Base-by-base conservation (phyloP, 192 early-diverging fungal species). In the Entomortierella parvispora region DNA sequence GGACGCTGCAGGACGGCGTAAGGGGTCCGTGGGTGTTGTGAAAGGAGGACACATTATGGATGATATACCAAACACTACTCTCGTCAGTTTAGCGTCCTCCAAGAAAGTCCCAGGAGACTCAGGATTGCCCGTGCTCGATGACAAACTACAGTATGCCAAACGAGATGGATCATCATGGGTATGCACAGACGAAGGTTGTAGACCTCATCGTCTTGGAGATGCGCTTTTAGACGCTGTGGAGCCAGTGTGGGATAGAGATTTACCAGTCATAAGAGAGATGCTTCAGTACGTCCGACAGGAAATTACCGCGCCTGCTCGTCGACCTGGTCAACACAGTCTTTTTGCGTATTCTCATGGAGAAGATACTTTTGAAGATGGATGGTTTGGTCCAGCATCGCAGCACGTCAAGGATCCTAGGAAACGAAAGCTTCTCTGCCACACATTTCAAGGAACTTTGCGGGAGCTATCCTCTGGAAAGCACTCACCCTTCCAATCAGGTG, bases 181-280 rank as follows among this genome's bases (percentile, higher is more conserved):
- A 3, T 77, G 74, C 43, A 77, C 74, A 5, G 74, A 68, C n/a
- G 74, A 64, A 22, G 61, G 74, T 17, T 77, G 74, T 18, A 55
- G 74, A 17, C 65, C 53, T 22, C 74, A 77, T 45, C 74, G 45
- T 15, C 60, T 77, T 8, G 74, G 74, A 14, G 74, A 77, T 26
- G 52, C 65, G 10, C 25, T 77, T 11, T 26, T 77, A 37, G 62
- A 68, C 51, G 74, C 74, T 0, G 37, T 54, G 8, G 74, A 77
- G 23, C 74, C 74, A 0, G 61, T 48, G 9, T 77, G 74, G 74
- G 55, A 64, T 5, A 50, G 74, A 18, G 74, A 77, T 52, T 12
- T 61, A 25, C 74, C 74, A 0, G 20, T 68, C 22, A 68, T 77
- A 48, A 68, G 62, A 31, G 74, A 77, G 42, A 77, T 77, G 61